A percentile compares a stretch with the other conserved stretches of the same genome.
Evolutionary conservation across 1,284 basidiomycete species (phyloP).

Genomic region (Earliella scabrosa): DNA sequence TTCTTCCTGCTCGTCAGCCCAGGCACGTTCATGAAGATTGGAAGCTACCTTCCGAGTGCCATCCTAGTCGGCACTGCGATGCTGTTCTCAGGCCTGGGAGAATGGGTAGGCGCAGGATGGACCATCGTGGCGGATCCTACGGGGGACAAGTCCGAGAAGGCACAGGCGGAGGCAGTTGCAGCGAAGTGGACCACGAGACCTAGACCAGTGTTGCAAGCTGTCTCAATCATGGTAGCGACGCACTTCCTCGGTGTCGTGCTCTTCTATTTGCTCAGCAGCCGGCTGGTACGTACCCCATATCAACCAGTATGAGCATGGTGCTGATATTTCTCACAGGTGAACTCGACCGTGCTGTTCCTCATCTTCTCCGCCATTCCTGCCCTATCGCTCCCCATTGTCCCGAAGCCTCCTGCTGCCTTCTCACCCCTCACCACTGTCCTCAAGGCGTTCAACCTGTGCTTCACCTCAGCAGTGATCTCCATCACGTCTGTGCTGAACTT

Average conservation of each 20-base stretch:
- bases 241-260: slow-evolving; percentile 55
- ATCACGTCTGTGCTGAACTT: slow-evolving; percentile 89
- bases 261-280: slow-evolving; percentile 50
- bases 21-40: slow-evolving; percentile 86
- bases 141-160: slow-evolving; percentile 28
- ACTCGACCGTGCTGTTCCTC: slow-evolving; percentile 3
- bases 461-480: slow-evolving; percentile 83
- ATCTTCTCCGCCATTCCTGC: slow-evolving; percentile 28
- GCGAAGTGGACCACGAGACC: slow-evolving; percentile 41
- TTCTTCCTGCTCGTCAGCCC: slow-evolving; percentile 87
- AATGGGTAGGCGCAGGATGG: slow-evolving; percentile 77
- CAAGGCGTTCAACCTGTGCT: slow-evolving; percentile 74
- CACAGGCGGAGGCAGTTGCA: neutral
- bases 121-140: slow-evolving; percentile 29
- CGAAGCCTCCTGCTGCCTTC: slow-evolving; percentile 28
- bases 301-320: neutral
- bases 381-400: slow-evolving; percentile 16
- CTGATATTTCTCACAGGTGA: neutral
- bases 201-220: slow-evolving; percentile 54
- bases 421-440: slow-evolving; percentile 57
- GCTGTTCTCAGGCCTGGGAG: slow-evolving; percentile 78
- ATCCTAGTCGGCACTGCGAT: slow-evolving; percentile 82
- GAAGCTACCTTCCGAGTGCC: slow-evolving; percentile 85
- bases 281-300: neutral
- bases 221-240: slow-evolving; percentile 58